Conservation (phyloP, 148 eudicot species). For the Oxyria digyna region DNA sequence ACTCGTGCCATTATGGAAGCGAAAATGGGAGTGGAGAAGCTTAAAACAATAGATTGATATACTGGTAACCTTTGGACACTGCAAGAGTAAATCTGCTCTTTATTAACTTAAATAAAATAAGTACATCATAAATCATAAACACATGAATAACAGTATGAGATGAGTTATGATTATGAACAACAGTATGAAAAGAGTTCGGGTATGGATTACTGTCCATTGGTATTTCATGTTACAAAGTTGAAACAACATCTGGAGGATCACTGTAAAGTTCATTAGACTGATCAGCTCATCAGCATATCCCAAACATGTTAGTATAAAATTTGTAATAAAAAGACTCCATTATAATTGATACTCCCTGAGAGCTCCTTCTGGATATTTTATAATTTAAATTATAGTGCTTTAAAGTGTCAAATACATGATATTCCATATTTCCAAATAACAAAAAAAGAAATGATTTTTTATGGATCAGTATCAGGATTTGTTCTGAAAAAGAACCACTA, state of each 20-base stretch:
- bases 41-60: conserved; percentile 34
- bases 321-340: neutral
- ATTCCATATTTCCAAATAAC: neutral
- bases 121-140: neutral
- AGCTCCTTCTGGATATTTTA: neutral
- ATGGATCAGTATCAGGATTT: neutral
- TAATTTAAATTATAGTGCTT: neutral
- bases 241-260: neutral
- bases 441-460: neutral
- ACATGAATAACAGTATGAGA: neutral
- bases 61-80: conserved; percentile 44
- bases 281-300: neutral
- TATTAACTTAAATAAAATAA: neutral
- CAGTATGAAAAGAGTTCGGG: neutral
- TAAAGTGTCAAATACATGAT: neutral
- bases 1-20: conserved; percentile 41
- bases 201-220: neutral
- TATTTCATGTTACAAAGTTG: neutral
- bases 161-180: neutral
- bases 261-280: neutral
- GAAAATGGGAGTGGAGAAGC: conserved; percentile 49
- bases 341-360: neutral
- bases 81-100: conserved; percentile 11
- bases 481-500: neutral
- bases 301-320: neutral